These are phyloP conservation scores for Lenwebbia sp. DNA, from an alignment of 345 rosid species.

Conservation along the genomic window DNA sequence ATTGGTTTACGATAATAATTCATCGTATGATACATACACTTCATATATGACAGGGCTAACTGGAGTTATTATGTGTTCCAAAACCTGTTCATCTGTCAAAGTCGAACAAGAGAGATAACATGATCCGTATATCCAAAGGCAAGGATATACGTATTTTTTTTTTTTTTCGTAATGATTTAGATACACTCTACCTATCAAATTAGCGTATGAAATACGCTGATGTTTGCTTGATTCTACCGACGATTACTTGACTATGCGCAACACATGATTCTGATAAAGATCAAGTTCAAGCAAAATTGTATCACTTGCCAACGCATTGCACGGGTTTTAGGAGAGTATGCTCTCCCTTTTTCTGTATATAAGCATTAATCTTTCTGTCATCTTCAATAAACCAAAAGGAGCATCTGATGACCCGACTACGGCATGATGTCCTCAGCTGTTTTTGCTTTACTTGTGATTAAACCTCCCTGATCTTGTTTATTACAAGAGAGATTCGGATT, in stretches of 20 bases:
- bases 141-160: background rate
- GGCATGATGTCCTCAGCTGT: background rate
- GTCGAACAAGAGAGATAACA: background rate
- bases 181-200: background rate
- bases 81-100: background rate
- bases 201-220: background rate
- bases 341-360: background rate
- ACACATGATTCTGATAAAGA: background rate
- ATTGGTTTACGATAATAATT: background rate
- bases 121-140: background rate
- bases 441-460: background rate
- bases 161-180: background rate
- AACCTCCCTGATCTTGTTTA: background rate
- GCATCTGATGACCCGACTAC: background rate
- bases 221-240: background rate
- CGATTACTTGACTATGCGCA: background rate
- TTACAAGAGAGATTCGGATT: background rate
- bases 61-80: background rate
- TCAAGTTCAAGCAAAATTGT: background rate
- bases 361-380: background rate
- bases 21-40: background rate
- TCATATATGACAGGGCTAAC: background rate
- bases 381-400: background rate
- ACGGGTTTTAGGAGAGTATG: background rate
- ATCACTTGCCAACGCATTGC: background rate